Base-by-base conservation (phyloP, 2,329 filamentous ascomycete species). In the Cadophora gregata region DNA sequence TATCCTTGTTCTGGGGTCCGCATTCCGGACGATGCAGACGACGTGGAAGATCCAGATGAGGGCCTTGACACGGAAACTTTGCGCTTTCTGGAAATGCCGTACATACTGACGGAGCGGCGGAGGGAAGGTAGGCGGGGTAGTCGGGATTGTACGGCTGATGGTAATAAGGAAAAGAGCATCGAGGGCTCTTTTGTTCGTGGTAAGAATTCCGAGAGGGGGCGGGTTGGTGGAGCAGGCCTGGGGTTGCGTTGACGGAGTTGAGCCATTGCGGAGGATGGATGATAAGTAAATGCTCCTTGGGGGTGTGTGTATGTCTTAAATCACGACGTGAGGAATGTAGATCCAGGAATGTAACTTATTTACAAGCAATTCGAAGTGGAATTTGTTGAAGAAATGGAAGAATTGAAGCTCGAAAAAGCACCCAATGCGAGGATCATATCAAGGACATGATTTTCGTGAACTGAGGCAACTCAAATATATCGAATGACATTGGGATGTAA, bases 151-250 rank as follows among this genome's bases (percentile, higher is more conserved):
- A 88, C 78, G 4, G 84, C 79, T 1, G 80, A 78, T 4, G 86
- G 85, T 8, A 88, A 81, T 65, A 88, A 81, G 6, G 81, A 80
- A 74, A 84, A 85, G 19, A 88, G 78, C 67, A 82, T 82, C 25
- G 83, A 84, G 55, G 81, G 77, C 48, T 70, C 59, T 59, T 53
- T 65, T 12, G 60, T 31, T 21, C 38, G 55, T 27, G 45, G 53
- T 16, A 63, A 29, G 45, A 69, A 68, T 21, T 73, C 67, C 21
- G 69, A 59, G 14, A 25, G 67, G 65, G 55, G 65, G 47, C 16
- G 62, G 66, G 31, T 58, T 59, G 36, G 21, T 55, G 27, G 47
- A 24, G 31, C 33, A n/a, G 14, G 25, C 24, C n/a, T 29, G n/a
- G 58, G 42, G 25, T 63, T 42, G 24, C 42, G 31, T 21, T 63